Evolutionary conservation across 305 asterid species (phyloP).

Genomic region (Euphrasia arctica): DNA sequence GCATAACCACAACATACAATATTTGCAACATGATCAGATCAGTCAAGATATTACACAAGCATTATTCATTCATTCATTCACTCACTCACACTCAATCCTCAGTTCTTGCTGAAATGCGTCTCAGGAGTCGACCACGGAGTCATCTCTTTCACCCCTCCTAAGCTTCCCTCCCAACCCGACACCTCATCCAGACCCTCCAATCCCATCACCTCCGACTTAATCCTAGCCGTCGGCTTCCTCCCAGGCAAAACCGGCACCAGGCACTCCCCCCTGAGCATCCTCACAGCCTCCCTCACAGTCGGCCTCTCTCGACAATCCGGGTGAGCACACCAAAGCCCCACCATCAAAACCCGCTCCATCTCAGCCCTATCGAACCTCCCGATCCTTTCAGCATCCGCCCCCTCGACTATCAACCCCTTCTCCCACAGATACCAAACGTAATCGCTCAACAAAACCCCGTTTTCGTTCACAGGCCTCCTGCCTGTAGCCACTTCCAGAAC

Average conservation of each 20-base stretch:
- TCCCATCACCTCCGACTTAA: constrained; percentile 48
- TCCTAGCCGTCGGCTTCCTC: constrained; percentile 50
- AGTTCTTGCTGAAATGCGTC: constrained; percentile 60
- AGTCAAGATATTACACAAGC: not conserved
- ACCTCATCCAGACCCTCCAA: constrained; percentile 32
- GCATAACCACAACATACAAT: not conserved
- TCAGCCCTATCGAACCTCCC: constrained; percentile 40
- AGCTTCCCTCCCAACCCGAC: not conserved
- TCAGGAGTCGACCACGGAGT: constrained; percentile 67
- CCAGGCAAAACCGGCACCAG: constrained; percentile 49
- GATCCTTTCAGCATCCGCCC: constrained; percentile 50
- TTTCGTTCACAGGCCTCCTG: constrained; percentile 57
- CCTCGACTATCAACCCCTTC: constrained; percentile 43
- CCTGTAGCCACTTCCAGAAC: constrained; percentile 64
- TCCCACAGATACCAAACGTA: constrained; percentile 74
- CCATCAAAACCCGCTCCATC: constrained; percentile 49
- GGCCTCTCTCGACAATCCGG: constrained; percentile 61
- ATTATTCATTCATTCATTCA: not conserved
- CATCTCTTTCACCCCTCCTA: not conserved
- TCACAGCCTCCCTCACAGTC: constrained; percentile 48
- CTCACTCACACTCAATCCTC: not conserved
- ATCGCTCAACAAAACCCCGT: constrained; percentile 41
- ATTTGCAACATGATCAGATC: not conserved
- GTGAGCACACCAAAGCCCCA: constrained; percentile 58
- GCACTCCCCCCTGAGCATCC: constrained; percentile 60